Evolutionary conservation across 345 rosid species (phyloP).

Genomic region (Raphanus sativus): DNA sequence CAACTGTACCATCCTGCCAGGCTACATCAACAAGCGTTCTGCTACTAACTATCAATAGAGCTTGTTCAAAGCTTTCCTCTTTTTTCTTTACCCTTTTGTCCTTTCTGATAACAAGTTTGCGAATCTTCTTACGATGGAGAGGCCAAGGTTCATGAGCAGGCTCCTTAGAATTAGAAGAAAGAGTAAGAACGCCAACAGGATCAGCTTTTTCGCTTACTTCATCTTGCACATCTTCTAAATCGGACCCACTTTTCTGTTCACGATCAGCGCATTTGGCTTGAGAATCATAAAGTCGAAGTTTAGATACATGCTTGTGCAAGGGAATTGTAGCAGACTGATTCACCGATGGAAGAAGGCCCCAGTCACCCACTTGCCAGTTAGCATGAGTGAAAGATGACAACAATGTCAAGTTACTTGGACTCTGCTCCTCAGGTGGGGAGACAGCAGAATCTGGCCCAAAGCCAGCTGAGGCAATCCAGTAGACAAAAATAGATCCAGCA

Average conservation of each 20-base stretch:
- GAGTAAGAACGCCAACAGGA: slow-evolving; percentile 44
- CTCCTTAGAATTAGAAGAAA: slow-evolving; percentile 60
- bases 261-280: slow-evolving; percentile 27
- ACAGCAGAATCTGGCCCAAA: slow-evolving; percentile 83
- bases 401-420: slow-evolving; percentile 78
- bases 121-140: slow-evolving; percentile 86
- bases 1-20: slow-evolving; percentile 88
- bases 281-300: slow-evolving; percentile 52
- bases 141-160: slow-evolving; percentile 78
- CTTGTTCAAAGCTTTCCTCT: slow-evolving; percentile 86
- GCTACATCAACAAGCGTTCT: slow-evolving; percentile 74
- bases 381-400: slow-evolving; percentile 86
- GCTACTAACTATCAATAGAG: slow-evolving; percentile 68
- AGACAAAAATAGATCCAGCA: slow-evolving; percentile 79
- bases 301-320: slow-evolving; percentile 54
- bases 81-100: slow-evolving; percentile 79
- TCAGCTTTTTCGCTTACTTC: slow-evolving; percentile 48
- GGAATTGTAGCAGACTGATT: slow-evolving; percentile 45
- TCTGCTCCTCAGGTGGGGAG: slow-evolving; percentile 92
- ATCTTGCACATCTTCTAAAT: slow-evolving; percentile 52
- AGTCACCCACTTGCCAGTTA: slow-evolving; percentile 94
- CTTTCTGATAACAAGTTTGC: slow-evolving; percentile 74
- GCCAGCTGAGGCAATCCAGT: slow-evolving; percentile 98
- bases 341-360: slow-evolving; percentile 72
- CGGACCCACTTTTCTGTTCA: slow-evolving; percentile 41